Evolutionary conservation across 1,139 yeast species (phyloP).

Genomic region (Casaregolazyma suthepensis): DNA sequence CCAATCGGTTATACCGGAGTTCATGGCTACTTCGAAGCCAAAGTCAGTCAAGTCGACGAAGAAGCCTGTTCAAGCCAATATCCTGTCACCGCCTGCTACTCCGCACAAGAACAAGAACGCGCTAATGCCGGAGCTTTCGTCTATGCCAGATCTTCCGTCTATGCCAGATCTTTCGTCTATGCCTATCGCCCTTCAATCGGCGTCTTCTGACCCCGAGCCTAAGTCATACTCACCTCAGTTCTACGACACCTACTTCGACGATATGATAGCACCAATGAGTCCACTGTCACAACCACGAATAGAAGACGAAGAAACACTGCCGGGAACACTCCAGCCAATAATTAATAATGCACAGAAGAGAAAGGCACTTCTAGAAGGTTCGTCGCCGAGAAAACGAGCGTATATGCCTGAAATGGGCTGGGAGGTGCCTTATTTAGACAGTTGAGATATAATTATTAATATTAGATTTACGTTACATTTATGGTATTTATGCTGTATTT

Average conservation of each 20-base stretch:
- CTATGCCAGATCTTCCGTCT: not conserved
- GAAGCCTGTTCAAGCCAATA: slow-evolving; percentile 2
- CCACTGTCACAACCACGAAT: slow-evolving; percentile 4
- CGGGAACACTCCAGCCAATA: not conserved
- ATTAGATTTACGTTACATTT: not conserved
- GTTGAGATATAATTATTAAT: not conserved
- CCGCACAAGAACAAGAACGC: slow-evolving; percentile 11
- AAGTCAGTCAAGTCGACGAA: not conserved
- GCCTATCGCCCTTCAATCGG: not conserved
- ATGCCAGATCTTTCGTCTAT: no score
- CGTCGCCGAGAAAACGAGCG: not conserved
- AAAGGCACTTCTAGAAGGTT: not conserved
- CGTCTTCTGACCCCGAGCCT: not conserved
- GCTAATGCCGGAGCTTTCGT: not conserved
- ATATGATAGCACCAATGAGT: slow-evolving; percentile 3
- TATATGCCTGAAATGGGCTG: not conserved
- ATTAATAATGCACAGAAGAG: not conserved
- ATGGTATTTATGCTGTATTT: no score
- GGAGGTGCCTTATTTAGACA: not conserved
- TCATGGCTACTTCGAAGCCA: not conserved
- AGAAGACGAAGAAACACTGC: not conserved
- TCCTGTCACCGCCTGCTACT: slow-evolving; percentile 16
- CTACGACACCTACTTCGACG: not conserved
- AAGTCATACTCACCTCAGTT: not conserved
- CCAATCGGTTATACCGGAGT: slow-evolving; percentile 4